phyloP scores from a whole-genome alignment of 306 rosid species.

The Glycyrrhiza uralensis region DNA sequence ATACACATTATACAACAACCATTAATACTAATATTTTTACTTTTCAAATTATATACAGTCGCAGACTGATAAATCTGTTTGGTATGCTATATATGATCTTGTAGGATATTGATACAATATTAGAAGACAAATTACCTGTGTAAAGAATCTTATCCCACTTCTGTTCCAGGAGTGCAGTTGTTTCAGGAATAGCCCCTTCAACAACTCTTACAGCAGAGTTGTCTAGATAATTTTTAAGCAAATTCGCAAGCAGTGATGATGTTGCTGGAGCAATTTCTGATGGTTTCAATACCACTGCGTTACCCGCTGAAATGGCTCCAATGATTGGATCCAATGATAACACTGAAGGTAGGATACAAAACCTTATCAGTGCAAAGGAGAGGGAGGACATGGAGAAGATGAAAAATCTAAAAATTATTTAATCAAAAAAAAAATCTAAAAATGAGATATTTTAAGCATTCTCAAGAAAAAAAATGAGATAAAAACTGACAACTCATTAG shows the following conservation, averaged over 20 bases:
- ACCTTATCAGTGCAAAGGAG: conserved; percentile 5
- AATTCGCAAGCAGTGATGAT: conserved; percentile 50
- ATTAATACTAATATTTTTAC: background rate
- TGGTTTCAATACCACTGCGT: conserved; percentile 73
- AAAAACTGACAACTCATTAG: background rate
- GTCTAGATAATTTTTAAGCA: conserved; percentile 54
- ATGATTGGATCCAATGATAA: conserved; percentile 81
- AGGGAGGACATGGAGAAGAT: background rate
- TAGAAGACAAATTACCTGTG: conserved; percentile 46
- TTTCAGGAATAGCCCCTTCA: conserved; percentile 79
- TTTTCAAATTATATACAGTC: background rate
- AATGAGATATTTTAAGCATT: background rate
- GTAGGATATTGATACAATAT: background rate
- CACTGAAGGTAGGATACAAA: conserved; percentile 41
- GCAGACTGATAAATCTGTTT: background rate
- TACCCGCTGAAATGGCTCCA: conserved; percentile 83
- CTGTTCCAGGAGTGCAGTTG: conserved; percentile 70
- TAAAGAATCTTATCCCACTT: conserved; percentile 89
- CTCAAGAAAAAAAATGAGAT: background rate
- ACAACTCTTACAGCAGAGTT: conserved; percentile 64
- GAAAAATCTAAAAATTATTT: background rate
- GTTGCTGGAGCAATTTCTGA: conserved; percentile 78
- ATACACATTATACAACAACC: too few relatives aligned
- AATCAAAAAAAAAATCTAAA: too few relatives aligned
- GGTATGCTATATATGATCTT: background rate